A percentile compares a stretch with the other conserved stretches of the same genome.
Conservation (phyloP, 164 flowering plant genomes). For the Macadamia tetraphylla region DNA sequence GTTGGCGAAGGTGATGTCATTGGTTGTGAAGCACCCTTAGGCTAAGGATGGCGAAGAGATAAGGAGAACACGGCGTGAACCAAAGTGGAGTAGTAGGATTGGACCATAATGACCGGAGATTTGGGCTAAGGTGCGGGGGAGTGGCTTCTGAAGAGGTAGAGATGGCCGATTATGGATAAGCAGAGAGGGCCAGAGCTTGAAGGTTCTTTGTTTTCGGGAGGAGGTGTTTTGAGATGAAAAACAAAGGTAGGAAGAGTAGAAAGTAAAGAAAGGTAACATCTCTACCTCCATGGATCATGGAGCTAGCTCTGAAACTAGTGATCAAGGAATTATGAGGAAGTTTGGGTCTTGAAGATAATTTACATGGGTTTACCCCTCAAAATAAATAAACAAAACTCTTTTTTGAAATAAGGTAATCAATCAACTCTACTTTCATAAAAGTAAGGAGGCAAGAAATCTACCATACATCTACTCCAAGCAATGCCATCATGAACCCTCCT, state of each 20-base stretch:
- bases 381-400: too few relatives aligned
- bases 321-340: too few relatives aligned
- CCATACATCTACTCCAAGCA: too few relatives aligned
- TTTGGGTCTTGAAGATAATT: too few relatives aligned
- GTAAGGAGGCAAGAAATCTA: too few relatives aligned
- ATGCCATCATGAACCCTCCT: too few relatives aligned
- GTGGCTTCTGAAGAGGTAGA: slow-evolving; percentile 22
- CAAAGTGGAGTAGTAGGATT: slow-evolving; percentile 19
- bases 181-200: slow-evolving; percentile 34
- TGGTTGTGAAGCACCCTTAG: slow-evolving; percentile 37
- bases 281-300: slow-evolving; percentile 5
- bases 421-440: too few relatives aligned
- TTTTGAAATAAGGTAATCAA: too few relatives aligned
- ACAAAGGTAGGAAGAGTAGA: slow-evolving; percentile 6
- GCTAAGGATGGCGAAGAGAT: slow-evolving; percentile 46
- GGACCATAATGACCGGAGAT: slow-evolving; percentile 23
- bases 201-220: slow-evolving; percentile 10
- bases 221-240: slow-evolving; percentile 12
- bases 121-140: slow-evolving; percentile 11
- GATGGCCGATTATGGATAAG: slow-evolving; percentile 40
- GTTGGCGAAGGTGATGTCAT: slow-evolving; percentile 50
- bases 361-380: too few relatives aligned
- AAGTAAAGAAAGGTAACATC: not conserved
- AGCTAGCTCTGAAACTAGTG: too few relatives aligned
- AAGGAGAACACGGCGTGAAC: slow-evolving; percentile 29